A percentile compares a stretch with the other conserved stretches of the same genome.
These are phyloP conservation scores for Pseudocercospora macadamiae DNA, from an alignment of 2,329 filamentous ascomycete genomes.

Conservation along the genomic window DNA sequence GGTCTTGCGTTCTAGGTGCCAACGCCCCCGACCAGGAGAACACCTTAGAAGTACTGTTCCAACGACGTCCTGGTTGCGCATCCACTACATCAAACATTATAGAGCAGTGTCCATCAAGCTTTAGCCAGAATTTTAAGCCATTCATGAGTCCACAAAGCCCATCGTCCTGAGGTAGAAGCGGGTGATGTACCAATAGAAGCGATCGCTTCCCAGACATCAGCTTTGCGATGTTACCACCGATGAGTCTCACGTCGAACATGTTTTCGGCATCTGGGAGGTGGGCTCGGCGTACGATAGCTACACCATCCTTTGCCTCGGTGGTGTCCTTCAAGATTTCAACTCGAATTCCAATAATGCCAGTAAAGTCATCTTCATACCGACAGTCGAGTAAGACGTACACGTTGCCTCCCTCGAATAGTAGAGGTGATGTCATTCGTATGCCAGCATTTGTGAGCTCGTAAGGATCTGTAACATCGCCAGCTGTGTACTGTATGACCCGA, in stretches of 20 bases:
- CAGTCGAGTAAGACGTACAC: neutral
- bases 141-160: neutral
- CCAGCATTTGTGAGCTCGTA: constrained; percentile 1
- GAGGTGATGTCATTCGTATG: neutral
- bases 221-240: neutral
- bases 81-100: neutral
- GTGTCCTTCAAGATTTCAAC: neutral
- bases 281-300: neutral
- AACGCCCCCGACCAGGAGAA: neutral
- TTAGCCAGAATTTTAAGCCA: neutral
- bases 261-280: neutral
- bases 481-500: neutral
- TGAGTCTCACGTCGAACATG: neutral
- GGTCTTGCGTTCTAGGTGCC: neutral
- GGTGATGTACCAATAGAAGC: neutral
- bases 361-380: neutral
- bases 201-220: neutral
- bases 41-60: neutral
- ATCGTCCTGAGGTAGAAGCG: neutral
- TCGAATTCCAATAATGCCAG: neutral
- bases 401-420: neutral
- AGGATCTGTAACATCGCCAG: neutral
- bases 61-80: neutral
- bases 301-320: neutral
- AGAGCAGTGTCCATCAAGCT: neutral